phyloP scores from a whole-genome alignment of 352 stramenopile species.

The Pythium monospermum region DNA sequence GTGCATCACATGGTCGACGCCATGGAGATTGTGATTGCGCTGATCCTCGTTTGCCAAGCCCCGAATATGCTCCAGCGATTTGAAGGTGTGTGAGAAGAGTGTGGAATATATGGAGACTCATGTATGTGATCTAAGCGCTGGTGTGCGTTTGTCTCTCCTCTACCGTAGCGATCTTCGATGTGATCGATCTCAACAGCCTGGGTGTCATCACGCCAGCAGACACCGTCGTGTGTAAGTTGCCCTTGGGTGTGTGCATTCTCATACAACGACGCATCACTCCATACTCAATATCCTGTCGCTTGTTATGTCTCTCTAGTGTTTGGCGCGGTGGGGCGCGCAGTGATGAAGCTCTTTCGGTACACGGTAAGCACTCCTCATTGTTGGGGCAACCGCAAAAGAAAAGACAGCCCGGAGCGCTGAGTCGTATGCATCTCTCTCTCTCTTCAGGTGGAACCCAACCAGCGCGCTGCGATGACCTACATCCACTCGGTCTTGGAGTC shows the following conservation, averaged over 20 bases:
- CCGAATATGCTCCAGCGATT: slow-evolving; percentile 52
- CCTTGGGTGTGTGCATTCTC: neutral
- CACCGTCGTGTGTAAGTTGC: slow-evolving; percentile 34
- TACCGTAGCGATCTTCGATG: slow-evolving; percentile 57
- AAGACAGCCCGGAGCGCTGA: too few relatives aligned
- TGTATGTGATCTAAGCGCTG: too few relatives aligned
- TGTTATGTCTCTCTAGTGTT: slow-evolving; percentile 28
- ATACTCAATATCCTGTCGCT: neutral
- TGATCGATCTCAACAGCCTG: slow-evolving; percentile 37
- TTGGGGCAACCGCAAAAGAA: too few relatives aligned
- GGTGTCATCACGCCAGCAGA: slow-evolving; percentile 35
- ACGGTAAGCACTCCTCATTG: slow-evolving; percentile 23
- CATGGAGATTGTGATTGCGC: slow-evolving; percentile 60
- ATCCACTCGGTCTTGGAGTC: slow-evolving; percentile 33
- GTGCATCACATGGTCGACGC: slow-evolving; percentile 65
- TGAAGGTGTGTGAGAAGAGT: slow-evolving; percentile 34
- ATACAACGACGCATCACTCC: neutral
- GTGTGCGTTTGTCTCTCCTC: too few relatives aligned
- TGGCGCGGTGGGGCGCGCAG: slow-evolving; percentile 31
- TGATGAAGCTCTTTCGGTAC: slow-evolving; percentile 63
- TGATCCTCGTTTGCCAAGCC: slow-evolving; percentile 61
- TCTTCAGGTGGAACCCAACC: slow-evolving; percentile 30
- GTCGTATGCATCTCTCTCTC: too few relatives aligned
- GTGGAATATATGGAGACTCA: neutral
- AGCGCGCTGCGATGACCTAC: slow-evolving; percentile 35